Evolutionary conservation across 257 asterid species (phyloP).

Genomic region (Solanum ossicruentum): DNA sequence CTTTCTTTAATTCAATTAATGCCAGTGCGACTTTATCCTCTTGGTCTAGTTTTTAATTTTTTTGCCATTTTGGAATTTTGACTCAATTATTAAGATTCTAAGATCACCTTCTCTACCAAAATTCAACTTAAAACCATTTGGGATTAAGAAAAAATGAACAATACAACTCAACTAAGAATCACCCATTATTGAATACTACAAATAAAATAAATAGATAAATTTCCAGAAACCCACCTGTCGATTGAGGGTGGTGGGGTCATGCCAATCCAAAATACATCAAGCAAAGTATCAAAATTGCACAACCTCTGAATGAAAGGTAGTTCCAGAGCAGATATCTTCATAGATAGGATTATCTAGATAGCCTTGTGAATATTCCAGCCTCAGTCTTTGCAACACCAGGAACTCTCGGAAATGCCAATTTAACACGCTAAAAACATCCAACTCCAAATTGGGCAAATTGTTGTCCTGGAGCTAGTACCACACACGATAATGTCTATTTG

Average conservation of each 20-base stretch:
- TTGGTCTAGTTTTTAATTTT: too few species aligned
- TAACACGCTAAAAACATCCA: conserved; percentile 45
- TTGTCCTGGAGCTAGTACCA: conserved; percentile 53
- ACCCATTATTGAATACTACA: background rate
- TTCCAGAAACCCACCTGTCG: conserved; percentile 51
- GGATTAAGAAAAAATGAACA: background rate
- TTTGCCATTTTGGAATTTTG: too few species aligned
- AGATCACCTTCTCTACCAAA: background rate
- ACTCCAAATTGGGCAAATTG: conserved; percentile 82
- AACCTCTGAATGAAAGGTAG: conserved; percentile 68
- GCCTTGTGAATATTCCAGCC: conserved; percentile 77
- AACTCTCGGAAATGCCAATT: conserved; percentile 77
- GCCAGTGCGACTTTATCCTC: too few species aligned
- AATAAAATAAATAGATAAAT: background rate
- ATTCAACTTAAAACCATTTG: background rate
- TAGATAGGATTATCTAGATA: conserved; percentile 53
- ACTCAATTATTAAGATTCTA: background rate
- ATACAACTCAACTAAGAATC: background rate
- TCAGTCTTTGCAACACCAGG: conserved; percentile 74
- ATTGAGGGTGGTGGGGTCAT: conserved; percentile 89
- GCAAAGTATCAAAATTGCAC: conserved; percentile 59
- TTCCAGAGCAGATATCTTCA: conserved; percentile 72
- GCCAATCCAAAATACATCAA: conserved; percentile 77
- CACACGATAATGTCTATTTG: too few species aligned
- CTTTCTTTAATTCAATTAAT: too few species aligned